phyloP scores from a whole-genome alignment of 1,139 yeast genomes.

The Magnusiomyces ingens region DNA sequence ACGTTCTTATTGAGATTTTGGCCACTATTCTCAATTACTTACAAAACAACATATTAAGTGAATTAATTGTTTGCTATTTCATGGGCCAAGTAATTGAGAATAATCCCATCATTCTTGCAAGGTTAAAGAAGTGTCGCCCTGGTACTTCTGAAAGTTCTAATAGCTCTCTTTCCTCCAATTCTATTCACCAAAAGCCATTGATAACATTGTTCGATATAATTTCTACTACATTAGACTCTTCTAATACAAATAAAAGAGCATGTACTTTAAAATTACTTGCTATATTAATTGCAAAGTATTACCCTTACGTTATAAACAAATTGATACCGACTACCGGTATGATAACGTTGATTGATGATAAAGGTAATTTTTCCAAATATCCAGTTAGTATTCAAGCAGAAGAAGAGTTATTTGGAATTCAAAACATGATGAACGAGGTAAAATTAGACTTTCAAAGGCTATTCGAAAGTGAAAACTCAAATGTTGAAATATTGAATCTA shows the following conservation, averaged over 20 bases:
- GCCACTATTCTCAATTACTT: slow-evolving; percentile 24
- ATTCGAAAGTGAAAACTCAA: slow-evolving; percentile 3
- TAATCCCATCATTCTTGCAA: background rate
- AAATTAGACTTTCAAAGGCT: background rate
- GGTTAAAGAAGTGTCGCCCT: background rate
- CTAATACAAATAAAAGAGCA: slow-evolving; percentile 16
- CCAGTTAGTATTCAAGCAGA: slow-evolving; percentile 4
- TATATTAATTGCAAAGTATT: slow-evolving; percentile 24
- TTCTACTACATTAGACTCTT: slow-evolving; percentile 19
- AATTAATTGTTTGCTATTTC: slow-evolving; percentile 23
- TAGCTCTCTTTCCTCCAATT: slow-evolving; percentile 7
- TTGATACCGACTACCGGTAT: slow-evolving; percentile 11
- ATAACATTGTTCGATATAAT: slow-evolving; percentile 23
- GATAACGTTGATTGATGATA: background rate
- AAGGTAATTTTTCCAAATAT: background rate
- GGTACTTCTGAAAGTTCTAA: slow-evolving; percentile 3
- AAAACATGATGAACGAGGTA: no score
- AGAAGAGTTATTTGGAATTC: background rate
- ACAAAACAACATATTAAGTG: slow-evolving; percentile 26
- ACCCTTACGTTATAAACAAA: slow-evolving; percentile 22
- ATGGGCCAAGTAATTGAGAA: slow-evolving; percentile 14
- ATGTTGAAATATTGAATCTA: background rate
- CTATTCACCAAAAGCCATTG: slow-evolving; percentile 16
- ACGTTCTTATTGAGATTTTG: slow-evolving; percentile 14
- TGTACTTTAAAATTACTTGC: slow-evolving; percentile 24